Base-by-base conservation (phyloP, 2,329 filamentous ascomycete species). In the Pyricularia grisea region DNA sequence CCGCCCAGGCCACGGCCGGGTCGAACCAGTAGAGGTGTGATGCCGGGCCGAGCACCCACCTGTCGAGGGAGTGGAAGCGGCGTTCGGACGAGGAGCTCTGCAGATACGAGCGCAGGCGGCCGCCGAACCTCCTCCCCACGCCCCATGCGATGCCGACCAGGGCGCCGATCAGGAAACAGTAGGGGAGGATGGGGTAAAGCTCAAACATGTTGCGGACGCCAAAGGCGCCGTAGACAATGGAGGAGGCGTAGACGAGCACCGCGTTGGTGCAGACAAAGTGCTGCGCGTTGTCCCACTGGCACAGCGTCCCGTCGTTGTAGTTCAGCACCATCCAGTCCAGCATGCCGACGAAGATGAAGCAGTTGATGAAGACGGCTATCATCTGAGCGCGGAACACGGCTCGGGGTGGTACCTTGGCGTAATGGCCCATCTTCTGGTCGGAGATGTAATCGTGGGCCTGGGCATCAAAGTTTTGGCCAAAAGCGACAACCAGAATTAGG, bases 161-260 rank as follows among this genome's bases (percentile, higher is more conserved):
- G 11, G 75, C 70, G 14, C 81, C 81, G 55, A 82, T 79, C 27
- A 81, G 76, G 74, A 82, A 82, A 69, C 80, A 82, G 79, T 78
- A 82, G 72, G 80, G 79, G 68, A 82, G 76, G 30, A 81, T 72
- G 3, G 80, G 80, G 69, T 82, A 82, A 50, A 81, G 72, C 3
- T 78, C 77, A 72, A 82, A 82, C 77, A 82, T 79, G 67, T 67
- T 67, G 25, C 58, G 55, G 42, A 67, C 66, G 14, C 66, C 66
- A 30, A 67, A 67, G 42, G 66, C 66, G 50, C 66, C 66, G 66
- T 67, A 67, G 42, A 60, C 66, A 55, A 67, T 55, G 28, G 66
- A 50, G 3, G 66, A 67, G 25, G 66, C 66, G 50, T 60, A 67
- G 27, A 67, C 66, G 25, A 64, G 67, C 20, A 68, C 55, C 28